Evolutionary conservation across 2,329 filamentous ascomycete genomes (phyloP).

Genomic region (Dichotomopilus funicola): DNA sequence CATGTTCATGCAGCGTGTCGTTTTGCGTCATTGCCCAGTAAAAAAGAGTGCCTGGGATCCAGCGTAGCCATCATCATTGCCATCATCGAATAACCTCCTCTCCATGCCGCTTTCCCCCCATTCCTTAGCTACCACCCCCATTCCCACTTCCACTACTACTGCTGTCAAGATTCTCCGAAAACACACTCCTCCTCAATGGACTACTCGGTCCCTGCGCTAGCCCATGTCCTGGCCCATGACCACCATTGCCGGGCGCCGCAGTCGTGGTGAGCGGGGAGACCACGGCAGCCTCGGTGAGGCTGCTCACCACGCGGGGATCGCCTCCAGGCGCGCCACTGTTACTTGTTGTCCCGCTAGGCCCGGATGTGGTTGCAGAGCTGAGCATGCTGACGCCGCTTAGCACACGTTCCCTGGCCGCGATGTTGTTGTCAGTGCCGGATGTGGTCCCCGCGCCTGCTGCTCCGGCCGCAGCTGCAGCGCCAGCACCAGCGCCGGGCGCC

Average conservation of each 20-base stretch:
- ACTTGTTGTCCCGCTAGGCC: conserved; percentile 5
- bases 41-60: not conserved
- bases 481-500: conserved; percentile 1
- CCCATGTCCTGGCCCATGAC: conserved; percentile 22
- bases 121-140: not conserved
- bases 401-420: not conserved
- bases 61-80: not conserved
- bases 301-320: conserved; percentile 2
- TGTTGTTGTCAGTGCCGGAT: not conserved
- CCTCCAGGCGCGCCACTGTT: not conserved
- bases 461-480: not conserved
- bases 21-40: not conserved
- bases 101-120: not conserved
- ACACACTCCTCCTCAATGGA: conserved; percentile 35
- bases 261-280: conserved; percentile 24
- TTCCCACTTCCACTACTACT: conserved; percentile 22
- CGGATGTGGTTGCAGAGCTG: not conserved
- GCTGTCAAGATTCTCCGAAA: conserved; percentile 32
- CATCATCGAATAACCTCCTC: not conserved
- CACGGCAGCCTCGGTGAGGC: conserved; percentile 5
- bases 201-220: conserved; percentile 16
- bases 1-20: no score
- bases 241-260: not conserved
- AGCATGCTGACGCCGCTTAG: conserved; percentile 5
- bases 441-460: not conserved